Conservation (phyloP, 1,284 basidiomycete genomes). For the Vanrija sp. region DNA sequence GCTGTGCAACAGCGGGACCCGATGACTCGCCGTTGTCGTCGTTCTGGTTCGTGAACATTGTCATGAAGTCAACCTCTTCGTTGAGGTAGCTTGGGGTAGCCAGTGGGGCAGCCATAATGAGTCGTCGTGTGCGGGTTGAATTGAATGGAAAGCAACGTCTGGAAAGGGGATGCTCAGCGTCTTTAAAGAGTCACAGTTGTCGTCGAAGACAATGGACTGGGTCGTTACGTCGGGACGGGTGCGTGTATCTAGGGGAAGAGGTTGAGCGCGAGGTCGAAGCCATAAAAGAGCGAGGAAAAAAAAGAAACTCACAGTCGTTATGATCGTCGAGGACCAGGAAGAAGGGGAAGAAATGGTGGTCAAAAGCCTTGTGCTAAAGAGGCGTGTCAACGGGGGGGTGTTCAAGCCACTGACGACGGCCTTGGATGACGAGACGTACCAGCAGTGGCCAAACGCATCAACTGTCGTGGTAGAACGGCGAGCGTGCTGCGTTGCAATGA, state of each 20-base stretch:
- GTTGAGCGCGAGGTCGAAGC: neutral
- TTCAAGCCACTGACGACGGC: neutral
- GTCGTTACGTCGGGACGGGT: neutral
- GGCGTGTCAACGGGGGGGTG: neutral
- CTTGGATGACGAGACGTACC: neutral
- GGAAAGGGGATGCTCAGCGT: too few relatives aligned
- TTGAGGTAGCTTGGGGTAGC: slow-evolving; percentile 6
- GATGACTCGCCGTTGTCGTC: slow-evolving; percentile 2
- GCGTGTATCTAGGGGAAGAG: neutral
- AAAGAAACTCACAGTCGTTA: neutral
- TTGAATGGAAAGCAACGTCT: neutral
- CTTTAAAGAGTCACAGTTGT: neutral
- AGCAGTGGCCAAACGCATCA: neutral
- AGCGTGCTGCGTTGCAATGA: neutral
- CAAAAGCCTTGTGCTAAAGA: neutral
- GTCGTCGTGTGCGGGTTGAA: neutral
- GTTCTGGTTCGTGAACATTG: slow-evolving; percentile 20
- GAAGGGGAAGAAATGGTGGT: neutral
- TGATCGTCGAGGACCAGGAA: neutral
- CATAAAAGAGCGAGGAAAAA: neutral
- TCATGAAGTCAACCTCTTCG: slow-evolving; percentile 22
- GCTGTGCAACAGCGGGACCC: neutral
- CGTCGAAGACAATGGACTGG: neutral
- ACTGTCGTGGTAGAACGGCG: neutral
- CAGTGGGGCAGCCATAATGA: slow-evolving; percentile 1